phyloP scores from a whole-genome alignment of 202 grass and related monocot species.

The Sporobolus alterniflorus region DNA sequence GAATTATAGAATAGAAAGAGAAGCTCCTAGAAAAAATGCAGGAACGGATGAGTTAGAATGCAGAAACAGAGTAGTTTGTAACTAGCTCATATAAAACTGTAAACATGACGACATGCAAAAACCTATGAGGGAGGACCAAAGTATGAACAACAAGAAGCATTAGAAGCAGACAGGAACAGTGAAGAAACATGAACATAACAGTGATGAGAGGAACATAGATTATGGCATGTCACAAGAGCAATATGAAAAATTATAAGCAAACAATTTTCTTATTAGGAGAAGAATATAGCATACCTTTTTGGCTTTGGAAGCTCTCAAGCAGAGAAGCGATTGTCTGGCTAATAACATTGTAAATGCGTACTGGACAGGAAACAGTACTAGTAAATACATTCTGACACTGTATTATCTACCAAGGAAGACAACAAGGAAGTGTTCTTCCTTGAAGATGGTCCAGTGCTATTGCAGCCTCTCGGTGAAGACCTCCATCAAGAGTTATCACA shows the following conservation, averaged over 20 bases:
- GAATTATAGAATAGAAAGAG: not conserved
- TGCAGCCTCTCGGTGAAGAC: conserved; percentile 87
- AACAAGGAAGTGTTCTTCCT: conserved; percentile 72
- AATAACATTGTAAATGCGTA: conserved; percentile 70
- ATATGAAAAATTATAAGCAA: conserved; percentile 4
- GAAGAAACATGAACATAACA: conserved; percentile 2
- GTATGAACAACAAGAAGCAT: conserved; percentile 21
- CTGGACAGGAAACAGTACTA: conserved; percentile 75
- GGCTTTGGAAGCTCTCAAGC: conserved; percentile 60
- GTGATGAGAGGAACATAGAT: not conserved
- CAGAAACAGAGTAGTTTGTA: not conserved
- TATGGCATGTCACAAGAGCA: conserved; percentile 14
- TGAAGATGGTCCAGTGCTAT: conserved; percentile 84
- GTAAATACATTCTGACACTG: conserved; percentile 89
- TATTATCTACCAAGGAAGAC: conserved; percentile 82
- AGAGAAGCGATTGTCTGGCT: conserved; percentile 57
- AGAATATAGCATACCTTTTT: conserved; percentile 56
- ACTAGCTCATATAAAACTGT: conserved; percentile 30
- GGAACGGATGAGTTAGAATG: conserved; percentile 21
- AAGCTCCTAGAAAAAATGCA: conserved; percentile 13
- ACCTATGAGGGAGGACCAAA: conserved; percentile 2
- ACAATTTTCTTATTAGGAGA: conserved; percentile 24
- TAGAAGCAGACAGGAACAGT: not conserved
- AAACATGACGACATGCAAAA: not conserved
- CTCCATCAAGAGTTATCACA: conserved; percentile 77